Evolutionary conservation across 2,329 filamentous ascomycete genomes (phyloP), one percentile per base, ranked within the genome.

Genomic region (Dactylellina cionopaga): DNA sequence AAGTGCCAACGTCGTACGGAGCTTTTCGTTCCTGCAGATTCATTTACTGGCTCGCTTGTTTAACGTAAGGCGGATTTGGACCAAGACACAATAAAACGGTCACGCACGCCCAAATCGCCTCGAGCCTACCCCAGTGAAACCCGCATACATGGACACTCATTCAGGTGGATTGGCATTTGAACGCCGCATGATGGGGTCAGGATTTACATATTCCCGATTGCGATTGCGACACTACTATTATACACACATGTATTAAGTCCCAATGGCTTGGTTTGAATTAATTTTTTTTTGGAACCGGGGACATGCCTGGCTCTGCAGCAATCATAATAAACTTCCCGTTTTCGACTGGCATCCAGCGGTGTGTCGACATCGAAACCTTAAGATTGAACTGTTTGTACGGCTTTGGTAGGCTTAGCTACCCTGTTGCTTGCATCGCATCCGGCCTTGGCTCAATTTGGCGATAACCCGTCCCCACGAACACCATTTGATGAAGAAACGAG

Each of bases 181-280:
- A 55, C 31, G 51, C 51, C 43, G 15, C 44, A 43, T 60, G 24
- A 58, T 29, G 24, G 25, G 24, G 22, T 56, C 52, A 70, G 65
- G 49, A 55, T 52, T 58, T 43, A 56, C 27, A 39, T 35, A 55
- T 71, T 49, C 56, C 65, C 66, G 66, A 71, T 63, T 71, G 66
- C 66, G 66, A 71, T 63, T 71, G 66, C 66, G 66, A 71, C 51
- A 64, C 64, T 71, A 55, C 58, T 71, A 71, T 71, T 68, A 71
- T 25, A 52, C 31, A 17, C 58, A 51, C 66, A 71, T 46, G 9
- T 52, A 19, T 44, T 71, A 71, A 64, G 66, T 58, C 66, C 58
- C 58, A 71, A 71, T 71, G 37, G 44, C 44, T 56, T 52, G 66
- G 66, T 43, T 58, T 39, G 54, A 63, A 62, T 55, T 63, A 65